These are phyloP conservation scores for Bifiguratus adelaidae DNA, from an alignment of 192 early-diverging fungal genomes.

Conservation along the genomic window DNA sequence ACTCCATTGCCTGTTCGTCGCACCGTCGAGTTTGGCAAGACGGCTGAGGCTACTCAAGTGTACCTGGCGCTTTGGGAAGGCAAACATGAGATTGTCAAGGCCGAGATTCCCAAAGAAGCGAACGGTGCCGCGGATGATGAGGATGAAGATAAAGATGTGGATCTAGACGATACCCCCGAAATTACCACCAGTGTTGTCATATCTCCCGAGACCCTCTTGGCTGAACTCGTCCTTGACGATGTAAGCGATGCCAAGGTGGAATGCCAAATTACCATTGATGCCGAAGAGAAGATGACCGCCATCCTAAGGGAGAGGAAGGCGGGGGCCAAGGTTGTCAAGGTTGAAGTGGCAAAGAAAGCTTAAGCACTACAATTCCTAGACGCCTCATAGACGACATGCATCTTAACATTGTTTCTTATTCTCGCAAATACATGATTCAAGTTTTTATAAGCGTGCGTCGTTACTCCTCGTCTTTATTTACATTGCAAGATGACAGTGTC, in stretches of 20 bases:
- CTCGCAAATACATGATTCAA: no score
- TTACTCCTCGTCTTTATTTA: no score
- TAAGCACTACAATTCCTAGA: no score
- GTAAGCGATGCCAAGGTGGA: slow-evolving; percentile 40
- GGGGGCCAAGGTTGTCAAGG: slow-evolving; percentile 31
- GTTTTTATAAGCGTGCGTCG: no score
- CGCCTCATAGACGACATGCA: no score
- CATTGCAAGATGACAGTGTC: neutral
- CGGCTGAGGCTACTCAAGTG: slow-evolving; percentile 49
- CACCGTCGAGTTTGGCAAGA: slow-evolving; percentile 57
- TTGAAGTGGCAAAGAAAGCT: no score
- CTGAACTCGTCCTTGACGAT: slow-evolving; percentile 53
- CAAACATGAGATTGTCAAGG: slow-evolving; percentile 46
- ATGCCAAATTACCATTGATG: slow-evolving; percentile 36
- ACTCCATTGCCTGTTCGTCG: slow-evolving; percentile 81
- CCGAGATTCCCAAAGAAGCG: slow-evolving; percentile 26
- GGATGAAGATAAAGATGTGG: no score
- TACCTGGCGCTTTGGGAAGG: slow-evolving; percentile 84
- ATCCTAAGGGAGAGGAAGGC: slow-evolving; percentile 34
- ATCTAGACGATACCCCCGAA: slow-evolving; percentile 23
- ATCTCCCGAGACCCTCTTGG: slow-evolving; percentile 42
- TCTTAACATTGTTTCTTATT: no score
- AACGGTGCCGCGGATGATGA: slow-evolving; percentile 44
- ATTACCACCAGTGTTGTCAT: slow-evolving; percentile 27
- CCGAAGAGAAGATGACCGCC: slow-evolving; percentile 29